Percentiles rank a stretch among this genome's conserved stretches.
phyloP scores from a whole-genome alignment of 176 grass and related monocot species.

The Avena eriantha region DNA sequence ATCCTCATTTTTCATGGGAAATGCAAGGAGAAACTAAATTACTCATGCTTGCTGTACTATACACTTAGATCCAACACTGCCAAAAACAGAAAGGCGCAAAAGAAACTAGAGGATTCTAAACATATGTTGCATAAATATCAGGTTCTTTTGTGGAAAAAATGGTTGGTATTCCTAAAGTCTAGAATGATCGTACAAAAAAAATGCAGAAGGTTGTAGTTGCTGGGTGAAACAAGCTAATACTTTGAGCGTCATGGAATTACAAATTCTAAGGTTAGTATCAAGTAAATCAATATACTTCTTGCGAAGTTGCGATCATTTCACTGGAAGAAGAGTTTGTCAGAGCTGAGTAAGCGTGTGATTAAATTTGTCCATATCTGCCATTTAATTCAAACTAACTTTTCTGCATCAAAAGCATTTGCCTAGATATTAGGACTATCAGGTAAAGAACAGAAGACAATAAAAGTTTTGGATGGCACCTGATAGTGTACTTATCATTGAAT shows the following conservation, averaged over 20 bases:
- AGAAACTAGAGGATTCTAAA: not conserved
- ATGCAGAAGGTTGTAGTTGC: not conserved
- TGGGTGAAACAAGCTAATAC: not conserved
- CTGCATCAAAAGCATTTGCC: not conserved
- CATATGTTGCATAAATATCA: not conserved
- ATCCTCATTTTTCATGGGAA: slow-evolving; percentile 14
- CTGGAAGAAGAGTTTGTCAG: not conserved
- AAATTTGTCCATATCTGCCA: not conserved
- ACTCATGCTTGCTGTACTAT: not conserved
- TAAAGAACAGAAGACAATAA: not conserved
- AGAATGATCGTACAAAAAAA: not conserved
- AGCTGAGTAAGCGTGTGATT: slow-evolving; percentile 21
- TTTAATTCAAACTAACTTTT: not conserved
- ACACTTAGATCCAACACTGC: slow-evolving; percentile 2
- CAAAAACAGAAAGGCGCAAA: not conserved
- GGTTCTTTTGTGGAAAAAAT: not conserved
- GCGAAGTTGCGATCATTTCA: not conserved
- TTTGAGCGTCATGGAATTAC: not conserved
- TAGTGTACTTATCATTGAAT: slow-evolving; percentile 85
- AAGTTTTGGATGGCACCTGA: slow-evolving; percentile 60
- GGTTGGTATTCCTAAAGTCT: not conserved
- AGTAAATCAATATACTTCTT: not conserved
- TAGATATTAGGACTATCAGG: not conserved
- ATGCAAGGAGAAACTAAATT: slow-evolving; percentile 10
- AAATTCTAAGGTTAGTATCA: not conserved